Percentiles rank a stretch among this genome's conserved stretches.
Conservation (phyloP, 1,139 yeast species). For the Sugiyamaella novakii region DNA sequence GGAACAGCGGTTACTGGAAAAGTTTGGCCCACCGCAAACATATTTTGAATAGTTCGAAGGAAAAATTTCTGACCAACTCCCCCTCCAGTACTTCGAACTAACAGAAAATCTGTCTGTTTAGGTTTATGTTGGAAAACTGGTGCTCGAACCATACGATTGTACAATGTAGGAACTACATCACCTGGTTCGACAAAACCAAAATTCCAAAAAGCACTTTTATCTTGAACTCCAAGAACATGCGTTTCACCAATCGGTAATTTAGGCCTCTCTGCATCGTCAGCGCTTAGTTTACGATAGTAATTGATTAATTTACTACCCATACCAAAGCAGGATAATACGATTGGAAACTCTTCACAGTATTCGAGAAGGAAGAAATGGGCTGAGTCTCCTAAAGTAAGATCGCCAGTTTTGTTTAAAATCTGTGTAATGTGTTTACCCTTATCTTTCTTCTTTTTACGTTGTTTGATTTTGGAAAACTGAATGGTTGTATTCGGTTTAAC, state of each 20-base stretch:
- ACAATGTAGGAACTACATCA: constrained; percentile 87
- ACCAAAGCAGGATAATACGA: constrained; percentile 83
- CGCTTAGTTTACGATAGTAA: constrained; percentile 81
- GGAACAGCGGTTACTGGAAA: constrained; percentile 95
- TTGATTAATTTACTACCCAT: constrained; percentile 95
- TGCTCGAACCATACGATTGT: constrained; percentile 89
- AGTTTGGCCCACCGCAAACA: constrained; percentile 89
- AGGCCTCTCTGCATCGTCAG: constrained; percentile 85
- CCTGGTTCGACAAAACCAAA: constrained; percentile 97
- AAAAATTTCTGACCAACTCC: constrained; percentile 53
- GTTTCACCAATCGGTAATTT: constrained; percentile 92
- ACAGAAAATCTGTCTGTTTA: constrained; percentile 74
- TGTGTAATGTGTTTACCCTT: constrained; percentile 79
- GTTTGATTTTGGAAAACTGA: constrained; percentile 71
- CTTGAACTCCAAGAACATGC: constrained; percentile 91
- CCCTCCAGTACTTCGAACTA: constrained; percentile 80
- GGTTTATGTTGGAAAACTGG: constrained; percentile 90
- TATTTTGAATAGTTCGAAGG: constrained; percentile 66
- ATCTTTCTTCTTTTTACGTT: constrained; percentile 88
- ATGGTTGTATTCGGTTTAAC: constrained; percentile 78
- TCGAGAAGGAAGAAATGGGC: constrained; percentile 79
- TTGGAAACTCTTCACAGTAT: constrained; percentile 87
- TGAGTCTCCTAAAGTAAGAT: constrained; percentile 81
- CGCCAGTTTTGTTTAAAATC: constrained; percentile 68
- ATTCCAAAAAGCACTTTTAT: constrained; percentile 97